These are phyloP conservation scores for Tulasnella sp. DNA, from an alignment of 768 basidiomycete species.

Conservation along the genomic window DNA sequence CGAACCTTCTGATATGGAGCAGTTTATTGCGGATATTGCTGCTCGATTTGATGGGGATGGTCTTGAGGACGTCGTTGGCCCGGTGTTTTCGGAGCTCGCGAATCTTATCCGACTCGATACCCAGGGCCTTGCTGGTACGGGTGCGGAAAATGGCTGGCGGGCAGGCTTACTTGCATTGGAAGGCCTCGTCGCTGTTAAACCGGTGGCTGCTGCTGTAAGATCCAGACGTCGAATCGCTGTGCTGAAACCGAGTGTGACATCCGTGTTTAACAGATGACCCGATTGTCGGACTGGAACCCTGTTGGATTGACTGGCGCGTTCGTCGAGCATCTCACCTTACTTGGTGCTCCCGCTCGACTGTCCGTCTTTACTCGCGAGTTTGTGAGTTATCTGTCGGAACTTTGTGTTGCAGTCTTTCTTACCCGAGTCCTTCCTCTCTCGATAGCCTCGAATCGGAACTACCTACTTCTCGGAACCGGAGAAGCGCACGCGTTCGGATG, in stretches of 20 bases:
- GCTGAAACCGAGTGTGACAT: not conserved
- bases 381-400: constrained; percentile 45
- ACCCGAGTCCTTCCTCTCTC: not conserved
- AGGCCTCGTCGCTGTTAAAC: constrained; percentile 73
- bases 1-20: constrained; percentile 63
- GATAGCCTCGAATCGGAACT: constrained; percentile 67
- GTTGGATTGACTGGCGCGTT: constrained; percentile 52
- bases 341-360: constrained; percentile 77
- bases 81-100: constrained; percentile 48
- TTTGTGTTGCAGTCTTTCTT: not conserved
- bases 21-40: constrained; percentile 79
- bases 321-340: constrained; percentile 55
- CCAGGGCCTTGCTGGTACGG: constrained; percentile 23
- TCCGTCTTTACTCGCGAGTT: constrained; percentile 88
- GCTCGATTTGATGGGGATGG: constrained; percentile 78
- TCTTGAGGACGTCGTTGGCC: constrained; percentile 72
- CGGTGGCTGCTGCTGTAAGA: constrained; percentile 65
- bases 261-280: constrained; percentile 49
- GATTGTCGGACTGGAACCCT: constrained; percentile 72
- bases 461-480: constrained; percentile 84
- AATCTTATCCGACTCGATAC: constrained; percentile 19
- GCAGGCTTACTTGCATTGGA: constrained; percentile 77
- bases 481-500: constrained; percentile 65
- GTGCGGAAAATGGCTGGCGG: constrained; percentile 55
- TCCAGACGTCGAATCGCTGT: not conserved